Conservation (phyloP, 1,284 basidiomycete species). For the Wallemia ichthyophaga region DNA sequence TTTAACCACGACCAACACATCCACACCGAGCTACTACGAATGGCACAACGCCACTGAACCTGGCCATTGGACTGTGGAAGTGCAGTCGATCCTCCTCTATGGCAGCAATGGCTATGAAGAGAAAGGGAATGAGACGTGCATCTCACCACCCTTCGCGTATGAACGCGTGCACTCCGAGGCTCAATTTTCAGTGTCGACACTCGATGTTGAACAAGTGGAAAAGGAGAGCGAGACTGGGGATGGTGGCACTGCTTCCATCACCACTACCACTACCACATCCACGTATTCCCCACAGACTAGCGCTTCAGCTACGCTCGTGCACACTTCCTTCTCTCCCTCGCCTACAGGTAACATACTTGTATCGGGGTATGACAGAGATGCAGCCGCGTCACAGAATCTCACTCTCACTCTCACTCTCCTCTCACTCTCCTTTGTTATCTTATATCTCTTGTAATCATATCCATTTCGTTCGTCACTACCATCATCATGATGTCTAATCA, state of each 20-base stretch:
- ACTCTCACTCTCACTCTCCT: too few species aligned
- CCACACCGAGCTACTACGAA: background rate
- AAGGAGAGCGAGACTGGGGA: background rate
- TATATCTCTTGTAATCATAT: too few species aligned
- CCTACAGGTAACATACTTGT: background rate
- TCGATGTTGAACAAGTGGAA: background rate
- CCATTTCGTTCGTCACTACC: too few species aligned
- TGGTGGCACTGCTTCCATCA: background rate
- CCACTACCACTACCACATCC: background rate
- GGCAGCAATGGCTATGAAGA: background rate
- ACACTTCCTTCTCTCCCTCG: background rate
- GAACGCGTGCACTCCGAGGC: background rate
- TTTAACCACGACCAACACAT: background rate
- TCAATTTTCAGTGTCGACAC: background rate
- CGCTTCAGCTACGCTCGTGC: background rate
- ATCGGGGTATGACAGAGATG: background rate
- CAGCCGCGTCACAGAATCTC: background rate
- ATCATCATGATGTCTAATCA: too few species aligned
- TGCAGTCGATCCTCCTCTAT: background rate
- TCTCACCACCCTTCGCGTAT: background rate
- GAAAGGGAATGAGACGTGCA: background rate
- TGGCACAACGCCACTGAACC: background rate
- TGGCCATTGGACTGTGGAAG: background rate
- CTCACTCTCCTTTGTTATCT: too few species aligned
- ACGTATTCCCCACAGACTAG: background rate